Evolutionary conservation across 1,139 yeast genomes (phyloP).

Genomic region (Spathaspora jeffriesii): DNA sequence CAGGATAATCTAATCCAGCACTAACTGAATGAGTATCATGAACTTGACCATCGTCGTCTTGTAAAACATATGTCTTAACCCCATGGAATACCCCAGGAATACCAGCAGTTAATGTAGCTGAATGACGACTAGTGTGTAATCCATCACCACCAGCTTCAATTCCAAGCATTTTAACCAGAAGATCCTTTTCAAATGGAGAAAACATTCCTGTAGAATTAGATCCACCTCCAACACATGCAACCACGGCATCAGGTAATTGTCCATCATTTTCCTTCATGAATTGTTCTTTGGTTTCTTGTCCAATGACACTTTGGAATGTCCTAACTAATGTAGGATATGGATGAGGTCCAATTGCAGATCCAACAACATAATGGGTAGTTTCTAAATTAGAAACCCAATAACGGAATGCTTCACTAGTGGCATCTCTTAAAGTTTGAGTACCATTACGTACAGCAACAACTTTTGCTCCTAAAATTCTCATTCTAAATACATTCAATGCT

Average conservation of each 20-base stretch:
- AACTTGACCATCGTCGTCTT: conserved; percentile 91
- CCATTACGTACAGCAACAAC: conserved; percentile 95
- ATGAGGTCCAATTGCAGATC: conserved; percentile 99
- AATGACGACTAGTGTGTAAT: conserved; percentile 78
- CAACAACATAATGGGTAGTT: conserved; percentile 91
- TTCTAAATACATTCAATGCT: conserved; percentile 96
- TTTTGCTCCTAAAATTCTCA: conserved; percentile 94
- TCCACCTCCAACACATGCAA: conserved; percentile 99
- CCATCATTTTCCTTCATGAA: conserved; percentile 78
- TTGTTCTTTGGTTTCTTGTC: conserved; percentile 91
- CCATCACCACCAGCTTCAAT: conserved; percentile 99
- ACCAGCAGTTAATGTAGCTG: conserved; percentile 93
- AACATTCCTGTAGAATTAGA: conserved; percentile 96
- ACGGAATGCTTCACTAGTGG: conserved; percentile 96
- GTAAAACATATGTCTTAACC: conserved; percentile 90
- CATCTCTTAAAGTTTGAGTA: conserved; percentile 94
- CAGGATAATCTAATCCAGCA: conserved; percentile 99
- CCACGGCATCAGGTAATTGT: conserved; percentile 87
- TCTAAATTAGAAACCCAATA: conserved; percentile 90
- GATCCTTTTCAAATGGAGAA: conserved; percentile 86
- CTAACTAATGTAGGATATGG: conserved; percentile 98
- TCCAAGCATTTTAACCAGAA: conserved; percentile 78
- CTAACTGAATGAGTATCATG: conserved; percentile 98
- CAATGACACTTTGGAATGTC: conserved; percentile 97
- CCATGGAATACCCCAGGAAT: conserved; percentile 98